Evolutionary conservation across 257 asterid species (phyloP).

Genomic region (Misopates orontium): DNA sequence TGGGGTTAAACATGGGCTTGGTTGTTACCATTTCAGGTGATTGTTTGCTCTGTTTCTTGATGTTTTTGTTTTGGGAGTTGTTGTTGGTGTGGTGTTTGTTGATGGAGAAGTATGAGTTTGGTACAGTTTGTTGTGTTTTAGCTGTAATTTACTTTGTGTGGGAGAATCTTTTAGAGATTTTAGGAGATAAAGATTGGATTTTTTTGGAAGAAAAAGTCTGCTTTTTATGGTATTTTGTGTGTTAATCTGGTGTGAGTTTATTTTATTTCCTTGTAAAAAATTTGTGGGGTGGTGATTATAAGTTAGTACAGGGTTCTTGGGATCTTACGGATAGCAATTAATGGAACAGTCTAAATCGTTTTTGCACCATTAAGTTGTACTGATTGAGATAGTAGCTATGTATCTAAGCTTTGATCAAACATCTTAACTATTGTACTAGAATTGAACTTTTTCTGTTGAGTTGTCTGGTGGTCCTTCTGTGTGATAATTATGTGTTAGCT

Average conservation of each 20-base stretch:
- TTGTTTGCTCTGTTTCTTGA: not conserved
- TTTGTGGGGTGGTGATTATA: no score
- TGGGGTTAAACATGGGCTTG: conserved; percentile 84
- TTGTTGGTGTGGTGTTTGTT: not conserved
- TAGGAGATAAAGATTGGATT: no score
- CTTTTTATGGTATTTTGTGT: not conserved
- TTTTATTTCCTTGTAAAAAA: no score
- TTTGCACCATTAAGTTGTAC: not conserved
- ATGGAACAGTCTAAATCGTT: not conserved
- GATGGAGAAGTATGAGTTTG: not conserved
- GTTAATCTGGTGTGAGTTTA: not conserved
- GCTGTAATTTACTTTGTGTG: no score
- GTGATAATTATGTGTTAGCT: conserved; percentile 28
- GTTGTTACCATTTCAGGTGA: conserved; percentile 92
- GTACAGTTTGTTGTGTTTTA: not conserved
- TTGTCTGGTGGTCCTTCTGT: conserved; percentile 33
- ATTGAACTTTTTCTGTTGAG: conserved; percentile 20
- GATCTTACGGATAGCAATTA: not conserved
- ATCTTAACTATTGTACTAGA: conserved; percentile 11
- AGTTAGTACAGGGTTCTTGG: not conserved
- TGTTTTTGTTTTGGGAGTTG: not conserved
- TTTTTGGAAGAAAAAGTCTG: no score
- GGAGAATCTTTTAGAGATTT: no score
- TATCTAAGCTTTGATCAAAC: conserved; percentile 15
- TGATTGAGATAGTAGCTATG: conserved; percentile 19